Evolutionary conservation across 139 green algal species (phyloP), one percentile per base, ranked within the genome.

Genomic region (Chlamydomonas asymmetrica): DNA sequence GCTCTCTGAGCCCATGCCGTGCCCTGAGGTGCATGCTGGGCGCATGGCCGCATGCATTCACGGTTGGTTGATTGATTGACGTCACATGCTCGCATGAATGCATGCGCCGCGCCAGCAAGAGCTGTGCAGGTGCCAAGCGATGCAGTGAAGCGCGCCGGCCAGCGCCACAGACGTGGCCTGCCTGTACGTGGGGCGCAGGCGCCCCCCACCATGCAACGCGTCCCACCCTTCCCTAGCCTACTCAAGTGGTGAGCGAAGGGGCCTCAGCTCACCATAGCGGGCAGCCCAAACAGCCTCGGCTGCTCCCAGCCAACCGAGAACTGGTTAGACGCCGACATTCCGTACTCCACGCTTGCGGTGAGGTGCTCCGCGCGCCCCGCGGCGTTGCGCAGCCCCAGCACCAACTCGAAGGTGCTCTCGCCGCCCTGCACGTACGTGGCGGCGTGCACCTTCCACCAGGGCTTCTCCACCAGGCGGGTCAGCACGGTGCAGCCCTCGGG

Each of bases 381-480:
- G 0, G 73, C 63, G 61, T 93, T 94, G 56, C 59, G 80, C 29
- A 92, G 54, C 37, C 75, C 82, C 3, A 82, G 31, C 1, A 79
- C 76, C 18, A 78, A 52, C 78, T 95, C 85, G 31, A 90, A 69
- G 3, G 80, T 86, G 76, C 56, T 80, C 65, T 89, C 84, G 10
- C 76, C 74, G 56, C 75, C 88, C 84, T 93, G 77, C 40, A 93
- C 78, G 63, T 93, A 95, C 0, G 88, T 94, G 9, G 82, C 90
- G 2, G 80, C 80, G 25, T 90, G 79, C 31, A 90, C 48, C 34
- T 75, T 81, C 70, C 87, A 85, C 39, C 86, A 76, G 57, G 79
- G 79, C 63, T 75, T 81, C 68, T 95, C 90, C 39, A 80, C 59
- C 54, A 90, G 70, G 4, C 65, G 60, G 29, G 91, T n/a, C 27